Evolutionary conservation across 352 stramenopile species (phyloP).

Genomic region (Phytophthora fragariaefolia): DNA sequence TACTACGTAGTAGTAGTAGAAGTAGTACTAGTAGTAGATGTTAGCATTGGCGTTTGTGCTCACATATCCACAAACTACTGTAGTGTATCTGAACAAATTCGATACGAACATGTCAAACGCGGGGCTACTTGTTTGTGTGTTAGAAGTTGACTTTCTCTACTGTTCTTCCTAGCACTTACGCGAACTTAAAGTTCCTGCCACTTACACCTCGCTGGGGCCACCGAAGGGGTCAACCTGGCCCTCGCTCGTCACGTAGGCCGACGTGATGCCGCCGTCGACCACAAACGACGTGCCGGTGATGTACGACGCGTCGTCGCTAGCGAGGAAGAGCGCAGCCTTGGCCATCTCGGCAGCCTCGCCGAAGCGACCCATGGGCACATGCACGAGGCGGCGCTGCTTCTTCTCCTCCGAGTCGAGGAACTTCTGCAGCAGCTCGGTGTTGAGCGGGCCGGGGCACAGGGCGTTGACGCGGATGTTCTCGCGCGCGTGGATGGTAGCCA

Average conservation of each 20-base stretch:
- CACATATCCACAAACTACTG: no score
- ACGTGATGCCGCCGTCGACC: conserved; percentile 90
- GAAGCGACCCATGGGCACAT: conserved; percentile 90
- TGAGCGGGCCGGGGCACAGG: conserved; percentile 84
- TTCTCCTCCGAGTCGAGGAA: conserved; percentile 87
- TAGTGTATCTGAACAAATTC: no score
- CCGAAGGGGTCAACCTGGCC: conserved; percentile 81
- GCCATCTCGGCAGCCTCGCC: conserved; percentile 88
- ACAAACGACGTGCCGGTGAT: conserved; percentile 89
- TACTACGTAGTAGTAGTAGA: no score
- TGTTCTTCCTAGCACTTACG: conserved; percentile 19
- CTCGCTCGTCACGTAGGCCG: conserved; percentile 87
- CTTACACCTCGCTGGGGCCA: conserved; percentile 78
- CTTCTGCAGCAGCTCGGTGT: conserved; percentile 89
- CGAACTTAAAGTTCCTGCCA: background rate
- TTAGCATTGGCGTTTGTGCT: no score
- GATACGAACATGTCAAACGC: conserved; percentile 10
- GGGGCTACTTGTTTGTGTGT: conserved; percentile 19
- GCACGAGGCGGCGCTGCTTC: conserved; percentile 86
- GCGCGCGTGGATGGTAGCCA: conserved; percentile 85
- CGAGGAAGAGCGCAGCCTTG: conserved; percentile 88
- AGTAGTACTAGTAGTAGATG: no score
- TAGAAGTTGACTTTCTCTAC: conserved; percentile 18
- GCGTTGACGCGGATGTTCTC: conserved; percentile 92
- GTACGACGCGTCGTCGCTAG: conserved; percentile 86